Evolutionary conservation across 306 rosid species (phyloP).

Genomic region (Cajanus cajan): DNA sequence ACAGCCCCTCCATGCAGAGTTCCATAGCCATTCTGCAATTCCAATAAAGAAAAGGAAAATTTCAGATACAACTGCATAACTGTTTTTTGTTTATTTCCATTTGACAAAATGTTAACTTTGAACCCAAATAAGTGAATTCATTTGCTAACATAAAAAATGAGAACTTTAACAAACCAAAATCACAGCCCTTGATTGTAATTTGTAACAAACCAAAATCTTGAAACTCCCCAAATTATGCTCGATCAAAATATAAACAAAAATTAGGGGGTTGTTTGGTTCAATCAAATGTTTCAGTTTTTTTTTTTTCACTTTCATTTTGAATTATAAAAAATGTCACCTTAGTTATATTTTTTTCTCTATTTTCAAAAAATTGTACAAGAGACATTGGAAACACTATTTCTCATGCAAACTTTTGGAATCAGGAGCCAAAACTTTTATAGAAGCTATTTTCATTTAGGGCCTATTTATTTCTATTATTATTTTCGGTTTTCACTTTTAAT

Average conservation of each 20-base stretch:
- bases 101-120: neutral
- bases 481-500: no score
- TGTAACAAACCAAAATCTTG: neutral
- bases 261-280: neutral
- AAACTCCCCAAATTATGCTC: neutral
- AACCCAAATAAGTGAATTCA: neutral
- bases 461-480: no score
- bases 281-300: neutral
- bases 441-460: no score
- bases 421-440: no score
- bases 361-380: neutral
- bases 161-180: neutral
- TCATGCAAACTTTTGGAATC: no score
- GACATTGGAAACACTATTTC: neutral
- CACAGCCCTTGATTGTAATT: neutral
- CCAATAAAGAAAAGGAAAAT: conserved; percentile 24
- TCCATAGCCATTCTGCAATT: conserved; percentile 40
- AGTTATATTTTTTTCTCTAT: neutral
- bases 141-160: neutral
- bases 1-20: conserved; percentile 50
- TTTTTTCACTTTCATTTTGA: neutral
- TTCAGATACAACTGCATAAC: neutral
- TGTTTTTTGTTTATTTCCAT: neutral
- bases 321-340: neutral
- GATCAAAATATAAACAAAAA: neutral